These are phyloP conservation scores for Volvariella volvacea DNA, from an alignment of 1,284 basidiomycete species.

Conservation along the genomic window DNA sequence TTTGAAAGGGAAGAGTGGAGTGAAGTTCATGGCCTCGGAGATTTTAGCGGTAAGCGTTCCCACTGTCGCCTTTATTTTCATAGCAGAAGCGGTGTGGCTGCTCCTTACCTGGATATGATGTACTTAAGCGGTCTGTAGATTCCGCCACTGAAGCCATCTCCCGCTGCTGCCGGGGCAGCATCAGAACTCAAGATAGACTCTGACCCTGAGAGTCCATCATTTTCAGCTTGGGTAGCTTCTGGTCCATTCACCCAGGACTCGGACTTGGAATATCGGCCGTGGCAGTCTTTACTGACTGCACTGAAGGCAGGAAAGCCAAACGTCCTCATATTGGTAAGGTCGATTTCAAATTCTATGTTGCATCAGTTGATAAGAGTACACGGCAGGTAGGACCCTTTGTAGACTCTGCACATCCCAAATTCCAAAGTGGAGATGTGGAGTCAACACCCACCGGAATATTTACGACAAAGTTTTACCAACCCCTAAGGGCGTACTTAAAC, in stretches of 20 bases:
- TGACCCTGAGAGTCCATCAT: conserved; percentile 29
- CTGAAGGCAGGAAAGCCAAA: conserved; percentile 62
- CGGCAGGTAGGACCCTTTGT: conserved; percentile 86
- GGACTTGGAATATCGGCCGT: conserved; percentile 72
- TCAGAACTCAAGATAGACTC: conserved; percentile 24
- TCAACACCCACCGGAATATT: conserved; percentile 68
- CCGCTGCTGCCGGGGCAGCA: conserved; percentile 20
- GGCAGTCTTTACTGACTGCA: conserved; percentile 52
- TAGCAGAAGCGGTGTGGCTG: no score
- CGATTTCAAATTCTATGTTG: neutral
- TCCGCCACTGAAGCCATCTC: conserved; percentile 38
- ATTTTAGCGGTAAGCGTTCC: conserved; percentile 58
- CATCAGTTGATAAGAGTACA: neutral
- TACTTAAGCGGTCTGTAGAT: no score
- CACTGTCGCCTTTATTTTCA: conserved; percentile 22
- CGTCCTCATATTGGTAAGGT: conserved; percentile 70
- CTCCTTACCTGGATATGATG: no score
- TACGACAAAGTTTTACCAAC: conserved; percentile 53
- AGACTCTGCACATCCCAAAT: conserved; percentile 66
- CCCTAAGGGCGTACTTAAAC: conserved; percentile 54
- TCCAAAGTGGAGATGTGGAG: conserved; percentile 69
- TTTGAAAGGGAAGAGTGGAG: conserved; percentile 87
- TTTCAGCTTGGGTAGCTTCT: conserved; percentile 65
- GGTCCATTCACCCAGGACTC: conserved; percentile 81
- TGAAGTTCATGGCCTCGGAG: conserved; percentile 82